Evolutionary conservation across 164 flowering plant species (phyloP).

Genomic region (Amborella trichopoda): DNA sequence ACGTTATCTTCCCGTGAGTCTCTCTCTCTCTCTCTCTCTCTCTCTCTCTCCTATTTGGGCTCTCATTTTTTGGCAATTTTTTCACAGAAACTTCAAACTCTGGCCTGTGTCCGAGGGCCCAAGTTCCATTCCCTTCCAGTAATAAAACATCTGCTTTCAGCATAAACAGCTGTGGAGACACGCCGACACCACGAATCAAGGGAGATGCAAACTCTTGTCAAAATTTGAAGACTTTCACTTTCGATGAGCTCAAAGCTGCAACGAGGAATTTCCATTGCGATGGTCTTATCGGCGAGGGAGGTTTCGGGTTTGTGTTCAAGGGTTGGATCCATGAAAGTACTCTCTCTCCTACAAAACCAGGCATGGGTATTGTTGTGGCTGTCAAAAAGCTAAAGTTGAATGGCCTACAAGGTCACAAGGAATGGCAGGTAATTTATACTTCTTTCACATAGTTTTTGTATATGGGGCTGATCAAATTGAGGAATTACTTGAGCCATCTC

Average conservation of each 20-base stretch:
- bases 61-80: too few relatives aligned
- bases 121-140: too few relatives aligned
- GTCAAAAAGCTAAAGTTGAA: constrained; percentile 55
- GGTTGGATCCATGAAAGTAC: constrained; percentile 54
- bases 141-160: too few relatives aligned
- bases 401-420: constrained; percentile 82
- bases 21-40: too few relatives aligned
- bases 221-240: too few relatives aligned
- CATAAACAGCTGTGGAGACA: too few relatives aligned
- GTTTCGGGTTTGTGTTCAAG: constrained; percentile 80
- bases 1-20: too few relatives aligned
- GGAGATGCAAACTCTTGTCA: too few relatives aligned
- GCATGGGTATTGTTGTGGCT: constrained; percentile 52
- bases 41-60: too few relatives aligned
- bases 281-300: constrained; percentile 76
- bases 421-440: constrained; percentile 65
- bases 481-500: background rate
- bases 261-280: constrained; percentile 56
- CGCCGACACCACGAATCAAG: too few relatives aligned
- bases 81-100: too few relatives aligned
- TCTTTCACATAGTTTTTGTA: constrained; percentile 1
- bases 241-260: constrained; percentile 62
- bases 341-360: constrained; percentile 17
- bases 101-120: too few relatives aligned
- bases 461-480: constrained; percentile 35